phyloP scores from a whole-genome alignment of 208 protist genomes.

The Leishmania mexicana region DNA sequence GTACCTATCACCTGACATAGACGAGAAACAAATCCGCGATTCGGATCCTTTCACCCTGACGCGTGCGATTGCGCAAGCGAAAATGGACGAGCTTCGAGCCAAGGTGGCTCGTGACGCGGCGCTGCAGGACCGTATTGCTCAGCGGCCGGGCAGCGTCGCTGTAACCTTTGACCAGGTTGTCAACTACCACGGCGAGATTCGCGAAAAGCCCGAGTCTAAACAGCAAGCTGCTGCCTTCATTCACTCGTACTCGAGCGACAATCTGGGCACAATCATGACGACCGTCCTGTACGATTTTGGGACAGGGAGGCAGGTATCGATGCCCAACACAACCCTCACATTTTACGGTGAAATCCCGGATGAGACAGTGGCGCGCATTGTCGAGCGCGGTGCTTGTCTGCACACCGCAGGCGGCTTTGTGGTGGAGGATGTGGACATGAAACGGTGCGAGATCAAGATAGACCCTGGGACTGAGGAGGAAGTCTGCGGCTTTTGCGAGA shows the following conservation, averaged over 20 bases:
- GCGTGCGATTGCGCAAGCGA: constrained; percentile 37
- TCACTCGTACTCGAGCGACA: constrained; percentile 58
- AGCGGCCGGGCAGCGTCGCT: constrained; percentile 40
- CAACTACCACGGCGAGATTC: constrained; percentile 71
- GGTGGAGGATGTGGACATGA: constrained; percentile 80
- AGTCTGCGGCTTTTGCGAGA: constrained; percentile 54
- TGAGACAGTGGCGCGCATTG: constrained; percentile 54
- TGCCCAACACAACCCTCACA: constrained; percentile 58
- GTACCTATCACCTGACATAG: constrained; percentile 80
- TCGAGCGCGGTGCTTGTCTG: constrained; percentile 51
- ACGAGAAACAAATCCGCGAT: constrained; percentile 73
- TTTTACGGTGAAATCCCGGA: constrained; percentile 57
- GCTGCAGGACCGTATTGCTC: constrained; percentile 15
- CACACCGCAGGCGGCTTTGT: constrained; percentile 74
- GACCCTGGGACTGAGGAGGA: constrained; percentile 56
- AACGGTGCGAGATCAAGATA: constrained; percentile 39
- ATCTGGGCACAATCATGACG: constrained; percentile 65
- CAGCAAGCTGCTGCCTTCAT: constrained; percentile 63
- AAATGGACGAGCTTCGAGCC: constrained; percentile 38
- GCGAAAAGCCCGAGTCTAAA: constrained; percentile 71
- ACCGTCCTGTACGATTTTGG: constrained; percentile 56
- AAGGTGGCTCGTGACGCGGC: constrained; percentile 14
- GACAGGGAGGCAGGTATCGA: constrained; percentile 24
- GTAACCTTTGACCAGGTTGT: constrained; percentile 90
- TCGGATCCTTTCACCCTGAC: constrained; percentile 63